A percentile compares a stretch with the other conserved stretches of the same genome.
Evolutionary conservation across 495 filamentous ascomycete species (phyloP).

Genomic region (Xylaria cubensis): DNA sequence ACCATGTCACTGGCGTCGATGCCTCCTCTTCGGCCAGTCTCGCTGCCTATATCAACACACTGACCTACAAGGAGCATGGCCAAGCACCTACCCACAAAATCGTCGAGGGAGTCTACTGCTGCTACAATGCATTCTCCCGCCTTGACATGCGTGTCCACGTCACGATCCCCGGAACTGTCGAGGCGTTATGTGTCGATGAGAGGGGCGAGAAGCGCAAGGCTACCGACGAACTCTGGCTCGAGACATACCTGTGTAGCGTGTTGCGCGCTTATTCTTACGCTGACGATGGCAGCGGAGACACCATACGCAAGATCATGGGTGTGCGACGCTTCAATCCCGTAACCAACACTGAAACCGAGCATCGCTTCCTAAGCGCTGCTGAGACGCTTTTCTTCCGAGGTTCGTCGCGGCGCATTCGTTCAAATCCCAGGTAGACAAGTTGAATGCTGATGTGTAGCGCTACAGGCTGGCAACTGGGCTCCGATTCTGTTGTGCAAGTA

Average conservation of each 20-base stretch:
- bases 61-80: conserved; percentile 86
- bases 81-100: conserved; percentile 82
- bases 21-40: conserved; percentile 96
- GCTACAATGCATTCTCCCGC: conserved; percentile 99
- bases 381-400: conserved; percentile 95
- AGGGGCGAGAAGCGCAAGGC: conserved; percentile 91
- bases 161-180: conserved; percentile 91
- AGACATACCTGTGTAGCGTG: conserved; percentile 95
- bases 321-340: conserved; percentile 96
- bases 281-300: conserved; percentile 89
- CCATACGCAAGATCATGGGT: conserved; percentile 91
- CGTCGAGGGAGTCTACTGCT: conserved; percentile 92
- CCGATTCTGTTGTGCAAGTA: conserved; percentile 96
- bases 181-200: conserved; percentile 96
- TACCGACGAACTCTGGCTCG: conserved; percentile 92
- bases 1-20: conserved; percentile 97
- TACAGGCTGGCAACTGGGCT: conserved; percentile 90
- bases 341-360: conserved; percentile 95
- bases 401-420: conserved; percentile 42
- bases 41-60: conserved; percentile 96
- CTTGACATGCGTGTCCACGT: conserved; percentile 98
- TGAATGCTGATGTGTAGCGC: conserved; percentile 20
- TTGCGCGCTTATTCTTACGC: conserved; percentile 94
- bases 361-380: conserved; percentile 93
- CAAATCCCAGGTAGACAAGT: not conserved